Conservation (phyloP, 371 early-diverging fungal species). For the Mucor racemosus region DNA sequence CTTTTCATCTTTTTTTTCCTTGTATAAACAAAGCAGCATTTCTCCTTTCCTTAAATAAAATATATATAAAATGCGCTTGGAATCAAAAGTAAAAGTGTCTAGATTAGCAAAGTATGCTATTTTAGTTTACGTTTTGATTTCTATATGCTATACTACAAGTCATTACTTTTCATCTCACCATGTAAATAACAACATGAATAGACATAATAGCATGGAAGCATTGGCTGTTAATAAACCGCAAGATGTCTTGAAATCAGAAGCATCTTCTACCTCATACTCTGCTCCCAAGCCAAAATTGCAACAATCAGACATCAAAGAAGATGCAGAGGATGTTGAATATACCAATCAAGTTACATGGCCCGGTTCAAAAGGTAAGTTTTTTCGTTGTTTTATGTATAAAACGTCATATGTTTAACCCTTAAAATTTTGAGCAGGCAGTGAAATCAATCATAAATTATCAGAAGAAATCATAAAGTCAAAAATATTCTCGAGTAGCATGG, state of each 20-base stretch:
- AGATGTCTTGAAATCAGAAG: not conserved
- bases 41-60: constrained; percentile 17
- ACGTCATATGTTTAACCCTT: not conserved
- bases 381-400: not conserved
- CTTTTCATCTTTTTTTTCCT: not conserved
- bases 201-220: constrained; percentile 11
- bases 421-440: constrained; percentile 8
- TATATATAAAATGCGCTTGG: constrained; percentile 25
- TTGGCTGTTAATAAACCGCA: not conserved
- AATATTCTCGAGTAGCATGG: constrained; percentile 56
- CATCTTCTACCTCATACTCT: not conserved
- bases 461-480: constrained; percentile 56
- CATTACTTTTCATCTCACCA: constrained; percentile 29
- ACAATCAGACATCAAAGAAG: constrained; percentile 3
- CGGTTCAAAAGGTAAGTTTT: constrained; percentile 18
- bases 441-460: constrained; percentile 24
- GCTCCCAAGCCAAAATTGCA: constrained; percentile 3
- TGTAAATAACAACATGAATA: constrained; percentile 14
- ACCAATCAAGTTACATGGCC: constrained; percentile 26
- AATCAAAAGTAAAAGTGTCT: constrained; percentile 28
- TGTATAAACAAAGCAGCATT: not conserved
- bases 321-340: constrained; percentile 13
- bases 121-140: constrained; percentile 22
- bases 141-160: constrained; percentile 26
- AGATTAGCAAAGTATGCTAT: constrained; percentile 30